Base-by-base conservation (phyloP, 2,329 filamentous ascomycete species). In the Cladosporium phlei region DNA sequence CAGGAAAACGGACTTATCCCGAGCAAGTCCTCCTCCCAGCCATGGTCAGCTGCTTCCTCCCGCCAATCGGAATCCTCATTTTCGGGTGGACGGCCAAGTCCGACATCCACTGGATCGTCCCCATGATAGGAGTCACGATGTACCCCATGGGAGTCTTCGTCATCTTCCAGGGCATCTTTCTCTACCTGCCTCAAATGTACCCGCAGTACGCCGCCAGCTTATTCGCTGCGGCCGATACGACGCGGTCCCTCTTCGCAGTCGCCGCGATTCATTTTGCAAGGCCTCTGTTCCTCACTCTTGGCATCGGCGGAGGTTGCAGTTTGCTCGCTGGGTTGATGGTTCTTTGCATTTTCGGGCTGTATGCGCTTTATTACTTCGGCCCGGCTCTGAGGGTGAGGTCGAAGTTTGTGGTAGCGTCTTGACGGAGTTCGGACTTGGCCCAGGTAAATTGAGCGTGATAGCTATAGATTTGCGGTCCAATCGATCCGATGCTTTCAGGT, bases 171-270 rank as follows among this genome's bases (percentile, higher is more conserved):
- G 68, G 64, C 44, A 60, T 69, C 37, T 68, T 69, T 54, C 52
- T 69, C 20, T 69, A 70, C 54, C 55, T 70, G 39, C 64, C 66
- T 5, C 45, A 67, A 34, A 60, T 59, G 5, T 69, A 70, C 51
- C 67, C 67, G 5, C 60, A 64, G 49, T 69, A 69, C 57, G 77
- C 78, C 0, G 78, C 79, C 30, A 75, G 70, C 38, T 64, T 82
- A 19, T 81, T 82, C 57, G 79, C 79, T 0, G 77, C 71, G 3
- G 82, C 80, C 56, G 78, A 81, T 65, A 77, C 80, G 60, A 73
- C 76, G 61, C 69, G 78, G 29, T 74, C 70, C 21, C 74, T 77
- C 2, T 64, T 85, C 3, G 82, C 80, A 6, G 78, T 75, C 42
- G 79, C 73, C 0, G 76, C 75, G 20, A 73, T 84, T 35, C 64